Conservation (phyloP, 2,329 filamentous ascomycete species). For the Botryotinia globosa region DNA sequence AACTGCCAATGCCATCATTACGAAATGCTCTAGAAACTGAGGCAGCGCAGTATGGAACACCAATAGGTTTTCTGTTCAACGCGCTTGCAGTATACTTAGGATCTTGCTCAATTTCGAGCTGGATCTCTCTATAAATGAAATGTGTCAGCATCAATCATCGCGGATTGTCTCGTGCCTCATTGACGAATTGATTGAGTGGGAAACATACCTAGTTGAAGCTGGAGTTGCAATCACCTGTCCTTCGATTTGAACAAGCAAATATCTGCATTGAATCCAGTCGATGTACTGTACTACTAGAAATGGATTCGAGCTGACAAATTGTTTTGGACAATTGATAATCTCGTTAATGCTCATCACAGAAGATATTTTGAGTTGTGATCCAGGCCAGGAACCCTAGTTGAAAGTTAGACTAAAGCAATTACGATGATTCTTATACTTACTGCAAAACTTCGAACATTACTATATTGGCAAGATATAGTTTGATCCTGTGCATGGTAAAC, state of each 20-base stretch:
- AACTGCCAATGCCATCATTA: background rate
- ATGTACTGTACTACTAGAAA: slow-evolving; percentile 71
- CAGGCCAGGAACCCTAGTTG: slow-evolving; percentile 54
- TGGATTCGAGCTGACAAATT: slow-evolving; percentile 56
- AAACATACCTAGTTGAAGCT: background rate
- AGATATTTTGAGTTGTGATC: slow-evolving; percentile 59
- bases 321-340: slow-evolving; percentile 68
- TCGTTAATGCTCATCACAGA: slow-evolving; percentile 75
- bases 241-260: slow-evolving; percentile 62
- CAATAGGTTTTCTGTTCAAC: slow-evolving; percentile 28
- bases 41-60: slow-evolving; percentile 34
- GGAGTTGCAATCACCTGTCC: background rate
- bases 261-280: slow-evolving; percentile 89
- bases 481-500: slow-evolving; percentile 72
- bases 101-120: slow-evolving; percentile 31
- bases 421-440: slow-evolving; percentile 24
- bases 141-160: background rate
- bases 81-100: slow-evolving; percentile 28
- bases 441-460: background rate
- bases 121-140: background rate
- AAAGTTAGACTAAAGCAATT: slow-evolving; percentile 16
- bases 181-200: background rate
- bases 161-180: background rate
- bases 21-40: slow-evolving; percentile 34
- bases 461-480: slow-evolving; percentile 47